Evolutionary conservation across 2,329 filamentous ascomycete species (phyloP), one percentile per base, ranked within the genome.

Genomic region (Penicillium sp.): DNA sequence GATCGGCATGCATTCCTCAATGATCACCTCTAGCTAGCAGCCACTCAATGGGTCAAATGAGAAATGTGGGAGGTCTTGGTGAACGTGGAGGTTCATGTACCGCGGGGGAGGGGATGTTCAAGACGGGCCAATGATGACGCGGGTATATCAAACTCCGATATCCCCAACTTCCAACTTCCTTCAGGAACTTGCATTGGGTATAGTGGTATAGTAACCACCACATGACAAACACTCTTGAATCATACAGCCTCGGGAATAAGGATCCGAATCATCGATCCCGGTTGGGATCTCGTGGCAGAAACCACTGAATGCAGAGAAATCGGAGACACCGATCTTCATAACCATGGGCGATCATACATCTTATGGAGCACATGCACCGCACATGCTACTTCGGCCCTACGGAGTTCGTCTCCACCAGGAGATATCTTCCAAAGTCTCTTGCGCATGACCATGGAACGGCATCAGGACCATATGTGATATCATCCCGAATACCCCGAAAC

Each of bases 111-210:
- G 56, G 56, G 51, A 26, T 48, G 52, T 41, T 49, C 48, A 29
- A 49, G 56, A 47, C 26, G 45, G 53, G 50, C 69, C 70, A 72
- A 72, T 71, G 62, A 69, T 33, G 62, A 48, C 8, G 29, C 44
- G 24, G 50, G 56, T 59, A 70, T 72, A 70, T 69, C 68, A 63
- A 71, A 71, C 61, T 8, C 46, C 5, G 16, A 26, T 21, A 50
- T 33, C 11, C 13, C 16, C 16, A 21, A 39, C 22, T 13, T 19
- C 24, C 21, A 41, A 22, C 39, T 21, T 11, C 21, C 21, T 13
- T 26, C 14, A 43, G 9, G 7, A 39, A 41, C 35, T 35, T 48
- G n/a, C 35, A 39, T 39, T 19, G 10, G 35, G 16, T 4, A 19
- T 39, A 19, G 16, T 39, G 16, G n/a, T 19, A 19, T 19, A 33